A percentile compares a stretch with the other conserved stretches of the same genome.
Conservation (phyloP, 441 rosid species). For the Jatropha podagrica region DNA sequence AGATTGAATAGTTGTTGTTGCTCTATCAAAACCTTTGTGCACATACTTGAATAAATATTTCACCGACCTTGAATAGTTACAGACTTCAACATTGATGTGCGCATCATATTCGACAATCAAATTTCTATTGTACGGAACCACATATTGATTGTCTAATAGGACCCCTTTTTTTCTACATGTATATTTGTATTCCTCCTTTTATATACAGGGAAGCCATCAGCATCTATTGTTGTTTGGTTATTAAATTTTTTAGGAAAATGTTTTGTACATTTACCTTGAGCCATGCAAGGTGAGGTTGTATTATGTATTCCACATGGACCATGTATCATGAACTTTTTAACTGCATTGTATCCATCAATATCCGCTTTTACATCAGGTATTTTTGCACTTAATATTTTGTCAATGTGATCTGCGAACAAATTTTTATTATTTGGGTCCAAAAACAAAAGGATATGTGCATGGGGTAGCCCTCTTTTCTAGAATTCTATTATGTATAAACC, state of each 20-base stretch:
- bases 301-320: constrained; percentile 11
- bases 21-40: too few relatives aligned
- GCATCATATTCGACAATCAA: too few relatives aligned
- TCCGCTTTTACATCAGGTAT: background rate
- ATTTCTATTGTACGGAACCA: constrained; percentile 11
- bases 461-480: background rate
- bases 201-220: background rate
- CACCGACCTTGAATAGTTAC: too few relatives aligned
- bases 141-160: constrained; percentile 6
- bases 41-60: too few relatives aligned
- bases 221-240: background rate
- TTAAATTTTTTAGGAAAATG: constrained; percentile 3
- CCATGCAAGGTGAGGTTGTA: background rate
- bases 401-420: too few relatives aligned
- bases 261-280: background rate
- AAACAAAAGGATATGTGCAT: constrained; percentile 3
- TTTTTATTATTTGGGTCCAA: background rate
- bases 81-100: too few relatives aligned
- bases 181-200: background rate
- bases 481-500: constrained; percentile 2
- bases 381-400: too few relatives aligned
- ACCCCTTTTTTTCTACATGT: background rate
- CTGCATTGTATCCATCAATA: background rate
- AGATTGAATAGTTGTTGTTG: too few relatives aligned
- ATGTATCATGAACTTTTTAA: constrained; percentile 16